A percentile compares a stretch with the other conserved stretches of the same genome.
Evolutionary conservation across 768 basidiomycete species (phyloP).

Genomic region (Boletus patriciae): DNA sequence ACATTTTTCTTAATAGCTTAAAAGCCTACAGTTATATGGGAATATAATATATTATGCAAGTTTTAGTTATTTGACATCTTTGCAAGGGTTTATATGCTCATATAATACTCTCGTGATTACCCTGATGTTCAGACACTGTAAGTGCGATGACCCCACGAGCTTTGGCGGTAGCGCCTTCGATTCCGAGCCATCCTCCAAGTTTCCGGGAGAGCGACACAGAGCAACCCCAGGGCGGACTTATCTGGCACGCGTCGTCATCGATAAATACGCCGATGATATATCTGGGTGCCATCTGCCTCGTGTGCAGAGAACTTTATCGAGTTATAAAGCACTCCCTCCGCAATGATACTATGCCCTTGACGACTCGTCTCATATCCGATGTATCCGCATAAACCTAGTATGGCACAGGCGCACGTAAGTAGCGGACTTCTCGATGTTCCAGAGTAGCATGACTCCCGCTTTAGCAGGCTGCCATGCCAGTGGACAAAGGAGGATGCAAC

Average conservation of each 20-base stretch:
- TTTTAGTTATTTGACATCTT: too few relatives aligned
- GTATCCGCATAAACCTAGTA: background rate
- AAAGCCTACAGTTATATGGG: too few relatives aligned
- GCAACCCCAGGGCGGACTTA: too few relatives aligned
- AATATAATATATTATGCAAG: too few relatives aligned
- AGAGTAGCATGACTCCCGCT: background rate
- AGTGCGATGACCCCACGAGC: too few relatives aligned
- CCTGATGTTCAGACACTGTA: too few relatives aligned
- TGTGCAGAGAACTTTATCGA: conserved; percentile 4
- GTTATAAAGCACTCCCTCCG: conserved; percentile 4
- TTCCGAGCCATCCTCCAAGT: background rate
- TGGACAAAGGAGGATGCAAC: background rate
- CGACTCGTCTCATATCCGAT: conserved; percentile 1
- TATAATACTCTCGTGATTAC: too few relatives aligned
- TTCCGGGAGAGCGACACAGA: background rate
- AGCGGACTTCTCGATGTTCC: background rate
- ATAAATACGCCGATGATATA: conserved; percentile 9
- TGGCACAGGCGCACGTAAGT: conserved; percentile 5
- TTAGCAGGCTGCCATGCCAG: background rate
- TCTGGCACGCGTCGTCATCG: background rate
- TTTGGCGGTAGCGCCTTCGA: too few relatives aligned
- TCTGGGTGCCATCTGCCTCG: conserved; percentile 23
- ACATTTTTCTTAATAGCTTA: too few relatives aligned
- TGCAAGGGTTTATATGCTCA: too few relatives aligned
- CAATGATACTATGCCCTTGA: background rate